Evolutionary conservation across 306 rosid species (phyloP).

Genomic region (Lotus japonicus): DNA sequence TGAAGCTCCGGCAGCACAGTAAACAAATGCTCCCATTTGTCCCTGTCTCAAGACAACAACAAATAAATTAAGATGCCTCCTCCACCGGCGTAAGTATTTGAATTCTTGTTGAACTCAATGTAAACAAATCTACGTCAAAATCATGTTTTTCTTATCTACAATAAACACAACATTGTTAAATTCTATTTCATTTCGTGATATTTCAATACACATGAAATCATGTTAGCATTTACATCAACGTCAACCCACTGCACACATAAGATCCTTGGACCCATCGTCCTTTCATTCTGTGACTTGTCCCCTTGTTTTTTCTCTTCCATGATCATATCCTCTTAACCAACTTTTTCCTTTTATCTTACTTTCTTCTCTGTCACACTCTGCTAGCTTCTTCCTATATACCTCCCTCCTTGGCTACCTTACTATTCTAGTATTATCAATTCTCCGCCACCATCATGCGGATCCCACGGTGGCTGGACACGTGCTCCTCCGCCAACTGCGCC

Average conservation of each 20-base stretch:
- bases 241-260: not conserved
- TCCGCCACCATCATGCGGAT: slow-evolving; percentile 34
- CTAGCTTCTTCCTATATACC: too few relatives aligned
- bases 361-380: too few relatives aligned
- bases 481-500: slow-evolving; percentile 26
- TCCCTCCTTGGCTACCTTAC: not conserved
- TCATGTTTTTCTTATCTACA: too few relatives aligned
- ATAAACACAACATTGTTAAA: too few relatives aligned
- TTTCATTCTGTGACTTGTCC: not conserved
- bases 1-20: slow-evolving; percentile 13
- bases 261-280: slow-evolving; percentile 20
- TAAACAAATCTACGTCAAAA: too few relatives aligned
- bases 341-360: not conserved
- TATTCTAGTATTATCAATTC: not conserved
- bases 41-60: not conserved
- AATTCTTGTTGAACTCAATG: too few relatives aligned
- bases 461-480: slow-evolving; percentile 28
- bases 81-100: too few relatives aligned
- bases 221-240: too few relatives aligned
- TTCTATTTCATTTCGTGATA: too few relatives aligned
- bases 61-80: not conserved
- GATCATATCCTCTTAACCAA: not conserved
- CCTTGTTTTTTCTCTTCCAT: not conserved
- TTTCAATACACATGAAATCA: too few relatives aligned
- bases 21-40: slow-evolving; percentile 17